Evolutionary conservation across 2,329 filamentous ascomycete genomes (phyloP), one percentile per base, ranked within the genome.

Genomic region (Calonectria pseudoreteaudii): DNA sequence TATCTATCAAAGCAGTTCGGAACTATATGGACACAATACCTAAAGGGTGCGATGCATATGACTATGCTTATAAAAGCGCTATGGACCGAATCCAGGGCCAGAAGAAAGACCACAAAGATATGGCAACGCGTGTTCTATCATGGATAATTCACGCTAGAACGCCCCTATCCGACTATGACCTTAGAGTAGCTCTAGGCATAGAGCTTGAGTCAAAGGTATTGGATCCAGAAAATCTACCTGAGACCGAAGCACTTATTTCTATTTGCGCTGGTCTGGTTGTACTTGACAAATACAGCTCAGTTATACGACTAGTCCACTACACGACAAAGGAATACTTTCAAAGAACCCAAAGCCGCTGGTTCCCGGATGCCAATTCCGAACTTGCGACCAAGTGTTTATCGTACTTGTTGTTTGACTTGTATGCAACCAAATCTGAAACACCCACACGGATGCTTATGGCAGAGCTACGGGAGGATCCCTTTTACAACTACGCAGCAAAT

Each of bases 391-490:
- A 71, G 5, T 88, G 85, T 72, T 34, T 84, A 4, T 82, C 81
- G 0, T 87, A 87, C 62, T 77, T 87, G 7, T 84, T 80, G 14
- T 84, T 84, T 28, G 70, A 78, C 31, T 34, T 10, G 0, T 84
- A 86, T 64, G 31, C 68, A 28, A 28, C 3, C 34, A 65, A 58
- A 14, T 9, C 4, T 10, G 62, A 47, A 16, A 20, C 52, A 18
- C 8, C 18, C 8, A 5, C 36, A 9, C 13, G 38, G 1, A 49
- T 49, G 13, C 34, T 65, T 6, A 20, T 44, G 4, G 6, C 38
- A 14, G 28, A 73, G 2, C 30, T 67, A 10, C 14, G 4, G 16
- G 7, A 16, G 1, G 34, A 75, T 28, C 49, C 31, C 2, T 34
- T 77, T 4, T 74, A 72, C n/a, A 18, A 70, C 30, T 76, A 77